A percentile compares a stretch with the other conserved stretches of the same genome.
These are phyloP conservation scores for Tolypocladium amazonense DNA, from an alignment of 2,329 filamentous ascomycete species.

Conservation along the genomic window DNA sequence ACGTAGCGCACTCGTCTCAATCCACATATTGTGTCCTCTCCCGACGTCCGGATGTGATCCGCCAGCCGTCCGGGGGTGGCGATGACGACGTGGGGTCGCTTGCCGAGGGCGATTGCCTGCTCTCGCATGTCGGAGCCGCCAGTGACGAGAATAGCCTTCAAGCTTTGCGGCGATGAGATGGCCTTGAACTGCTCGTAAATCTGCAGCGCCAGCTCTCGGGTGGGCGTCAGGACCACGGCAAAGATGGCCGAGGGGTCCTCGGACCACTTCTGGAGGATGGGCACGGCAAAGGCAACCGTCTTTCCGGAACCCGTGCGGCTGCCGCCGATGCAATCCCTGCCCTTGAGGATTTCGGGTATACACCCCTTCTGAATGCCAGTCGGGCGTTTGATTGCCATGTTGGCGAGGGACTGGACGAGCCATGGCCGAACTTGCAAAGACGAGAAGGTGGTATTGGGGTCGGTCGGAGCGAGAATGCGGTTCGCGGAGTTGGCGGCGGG, in stretches of 20 bases:
- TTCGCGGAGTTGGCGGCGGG: slow-evolving; percentile 13
- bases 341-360: slow-evolving; percentile 86
- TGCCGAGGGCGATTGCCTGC: slow-evolving; percentile 75
- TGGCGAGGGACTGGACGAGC: slow-evolving; percentile 70
- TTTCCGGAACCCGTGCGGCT: slow-evolving; percentile 95
- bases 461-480: slow-evolving; percentile 38
- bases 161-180: slow-evolving; percentile 74
- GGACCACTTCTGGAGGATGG: slow-evolving; percentile 88
- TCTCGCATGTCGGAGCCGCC: slow-evolving; percentile 87
- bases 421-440: slow-evolving; percentile 69
- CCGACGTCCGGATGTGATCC: slow-evolving; percentile 86
- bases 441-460: slow-evolving; percentile 56
- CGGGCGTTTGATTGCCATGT: slow-evolving; percentile 73
- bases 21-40: slow-evolving; percentile 79
- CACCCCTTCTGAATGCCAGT: slow-evolving; percentile 89
- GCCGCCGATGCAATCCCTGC: slow-evolving; percentile 88
- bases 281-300: slow-evolving; percentile 89
- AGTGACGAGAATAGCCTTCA: slow-evolving; percentile 84
- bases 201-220: slow-evolving; percentile 83
- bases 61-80: slow-evolving; percentile 88
- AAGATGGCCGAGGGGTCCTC: slow-evolving; percentile 88
- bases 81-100: slow-evolving; percentile 83
- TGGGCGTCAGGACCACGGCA: slow-evolving; percentile 80
- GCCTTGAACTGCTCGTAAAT: slow-evolving; percentile 96
- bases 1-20: slow-evolving; percentile 72